Evolutionary conservation across 2,329 filamentous ascomycete species (phyloP), one percentile per base, ranked within the genome.

Genomic region (Colletotrichum filicis): DNA sequence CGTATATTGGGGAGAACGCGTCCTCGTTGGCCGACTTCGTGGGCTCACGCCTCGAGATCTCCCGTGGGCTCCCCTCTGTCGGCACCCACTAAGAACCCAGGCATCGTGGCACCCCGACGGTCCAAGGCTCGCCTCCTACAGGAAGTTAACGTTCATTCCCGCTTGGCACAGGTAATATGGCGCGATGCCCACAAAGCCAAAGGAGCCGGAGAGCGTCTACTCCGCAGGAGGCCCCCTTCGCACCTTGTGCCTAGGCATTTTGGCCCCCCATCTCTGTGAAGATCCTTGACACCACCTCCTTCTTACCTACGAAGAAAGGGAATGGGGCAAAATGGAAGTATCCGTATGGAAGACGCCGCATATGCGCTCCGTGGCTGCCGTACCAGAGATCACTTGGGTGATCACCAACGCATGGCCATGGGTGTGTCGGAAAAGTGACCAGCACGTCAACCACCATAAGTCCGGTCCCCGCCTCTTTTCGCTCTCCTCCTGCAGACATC

Each of bases 311-410:
- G 35, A 53, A 53, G 58, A 30, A 58, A 35, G 28, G 49, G 14
- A n/a, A 28, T 30, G 46, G 35, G 57, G 9, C 35, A 37, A 37
- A 49, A 28, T 30, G 30, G 37, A 61, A 57, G 49, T 52, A 53
- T 32, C 42, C 46, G 57, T 46, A 53, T 59, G 61, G 62, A 42
- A 46, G n/a, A 57, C 11, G 63, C 66, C 66, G 59, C 70, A 73
- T 60, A 69, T 73, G 69, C 69, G 69, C 69, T 52, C 66, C 65
- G 66, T 72, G 63, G 19, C 58, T 68, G 70, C 70, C 63, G 71
- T 71, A 71, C 57, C 67, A 74, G 62, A 74, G 71, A 74, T 74
- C 71, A 74, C 68, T 74, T 74, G 56, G 71, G 55, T 67, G 71
- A 74, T 74, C 68, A 74, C 57, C 68, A 60, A 46, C 60, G 70